phyloP scores from a whole-genome alignment of 345 rosid species.

The Boechera divaricarpa region DNA sequence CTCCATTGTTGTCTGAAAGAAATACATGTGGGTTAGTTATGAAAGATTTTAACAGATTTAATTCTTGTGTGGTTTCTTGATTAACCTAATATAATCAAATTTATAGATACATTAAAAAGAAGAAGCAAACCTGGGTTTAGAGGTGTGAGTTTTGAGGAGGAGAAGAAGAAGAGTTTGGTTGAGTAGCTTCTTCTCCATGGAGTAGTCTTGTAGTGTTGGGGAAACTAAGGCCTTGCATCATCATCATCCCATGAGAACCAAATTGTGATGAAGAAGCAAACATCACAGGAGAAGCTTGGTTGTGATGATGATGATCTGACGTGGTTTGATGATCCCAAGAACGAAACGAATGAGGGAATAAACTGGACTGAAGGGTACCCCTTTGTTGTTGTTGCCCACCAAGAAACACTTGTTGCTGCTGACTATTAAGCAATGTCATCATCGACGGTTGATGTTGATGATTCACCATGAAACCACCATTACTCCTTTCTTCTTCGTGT shows the following conservation, averaged over 20 bases:
- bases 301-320: conserved; percentile 49
- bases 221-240: conserved; percentile 56
- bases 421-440: conserved; percentile 46
- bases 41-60: neutral
- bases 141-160: conserved; percentile 43
- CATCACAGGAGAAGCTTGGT: conserved; percentile 50
- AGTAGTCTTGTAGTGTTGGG: conserved; percentile 43
- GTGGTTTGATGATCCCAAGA: conserved; percentile 61
- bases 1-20: conserved; percentile 39
- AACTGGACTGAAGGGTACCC: conserved; percentile 95
- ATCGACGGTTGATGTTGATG: conserved; percentile 47
- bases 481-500: conserved; percentile 48
- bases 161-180: conserved; percentile 61
- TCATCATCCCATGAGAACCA: conserved; percentile 58
- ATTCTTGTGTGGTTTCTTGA: neutral
- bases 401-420: conserved; percentile 52
- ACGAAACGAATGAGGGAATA: conserved; percentile 55
- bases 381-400: conserved; percentile 60
- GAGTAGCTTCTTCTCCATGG: conserved; percentile 56
- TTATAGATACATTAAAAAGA: neutral
- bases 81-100: neutral
- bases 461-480: conserved; percentile 50
- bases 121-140: conserved; percentile 31
- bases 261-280: conserved; percentile 58
- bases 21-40: conserved; percentile 6